Percentiles rank a stretch among this genome's conserved stretches.
phyloP scores from a whole-genome alignment of 2,329 filamentous ascomycete species.

The Beauveria sp. region DNA sequence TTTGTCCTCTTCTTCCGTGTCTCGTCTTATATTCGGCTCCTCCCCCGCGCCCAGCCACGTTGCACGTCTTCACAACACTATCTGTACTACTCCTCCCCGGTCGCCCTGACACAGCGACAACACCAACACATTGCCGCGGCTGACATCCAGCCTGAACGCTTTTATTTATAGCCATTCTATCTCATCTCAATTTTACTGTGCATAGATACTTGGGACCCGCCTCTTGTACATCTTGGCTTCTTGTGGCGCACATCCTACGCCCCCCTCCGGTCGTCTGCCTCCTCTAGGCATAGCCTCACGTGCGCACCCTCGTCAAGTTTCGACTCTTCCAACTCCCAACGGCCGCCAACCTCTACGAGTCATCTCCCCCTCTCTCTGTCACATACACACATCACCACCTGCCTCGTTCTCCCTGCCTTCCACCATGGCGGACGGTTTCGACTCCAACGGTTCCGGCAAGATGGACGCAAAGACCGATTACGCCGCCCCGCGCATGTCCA shows the following conservation, averaged over 20 bases:
- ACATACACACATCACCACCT: neutral
- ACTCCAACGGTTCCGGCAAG: slow-evolving; percentile 15
- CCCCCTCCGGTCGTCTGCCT: slow-evolving; percentile 3
- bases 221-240: neutral
- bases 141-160: neutral
- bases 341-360: neutral
- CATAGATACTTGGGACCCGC: neutral
- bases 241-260: neutral
- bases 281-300: slow-evolving; percentile 11
- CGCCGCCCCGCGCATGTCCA: slow-evolving; percentile 17
- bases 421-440: slow-evolving; percentile 11
- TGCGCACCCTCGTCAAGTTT: neutral
- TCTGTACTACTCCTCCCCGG: neutral
- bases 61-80: neutral
- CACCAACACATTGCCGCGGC: neutral
- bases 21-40: slow-evolving; percentile 1
- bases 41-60: neutral
- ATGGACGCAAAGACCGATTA: slow-evolving; percentile 24
- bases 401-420: neutral
- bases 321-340: neutral
- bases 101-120: neutral
- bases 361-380: neutral
- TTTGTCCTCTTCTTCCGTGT: neutral
- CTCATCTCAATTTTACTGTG: neutral
- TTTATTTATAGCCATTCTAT: neutral